Conservation (phyloP, 306 rosid species). For the Vigna reflexopilosa region DNA sequence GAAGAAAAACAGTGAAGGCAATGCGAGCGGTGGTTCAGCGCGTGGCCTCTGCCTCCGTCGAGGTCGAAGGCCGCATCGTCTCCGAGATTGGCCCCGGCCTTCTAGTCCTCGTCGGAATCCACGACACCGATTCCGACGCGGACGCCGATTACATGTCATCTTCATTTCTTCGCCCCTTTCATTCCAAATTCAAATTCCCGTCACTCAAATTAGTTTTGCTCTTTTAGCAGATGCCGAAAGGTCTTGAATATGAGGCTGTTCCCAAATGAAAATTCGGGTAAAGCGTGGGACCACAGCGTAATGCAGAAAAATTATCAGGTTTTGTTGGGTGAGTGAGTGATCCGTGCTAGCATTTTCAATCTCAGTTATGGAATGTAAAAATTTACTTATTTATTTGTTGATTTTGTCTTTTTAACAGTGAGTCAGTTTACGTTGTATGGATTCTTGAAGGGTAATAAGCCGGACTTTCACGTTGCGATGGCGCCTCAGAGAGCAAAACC, state of each 20-base stretch:
- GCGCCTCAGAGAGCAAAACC: slow-evolving; percentile 80
- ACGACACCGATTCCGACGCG: slow-evolving; percentile 75
- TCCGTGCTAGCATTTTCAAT: not conserved
- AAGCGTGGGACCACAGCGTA: slow-evolving; percentile 89
- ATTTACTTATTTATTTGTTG: not conserved
- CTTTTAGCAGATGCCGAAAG: slow-evolving; percentile 73
- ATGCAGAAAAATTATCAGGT: slow-evolving; percentile 83
- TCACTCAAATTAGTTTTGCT: not conserved
- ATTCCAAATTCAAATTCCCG: not conserved
- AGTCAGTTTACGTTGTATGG: slow-evolving; percentile 96
- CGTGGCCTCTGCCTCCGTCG: slow-evolving; percentile 87
- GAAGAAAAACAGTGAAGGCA: slow-evolving; percentile 48
- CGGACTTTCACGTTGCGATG: slow-evolving; percentile 96
- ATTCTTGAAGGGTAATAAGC: slow-evolving; percentile 87
- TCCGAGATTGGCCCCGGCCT: slow-evolving; percentile 95
- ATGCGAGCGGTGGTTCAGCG: slow-evolving; percentile 95
- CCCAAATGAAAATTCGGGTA: slow-evolving; percentile 72
- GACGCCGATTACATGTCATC: slow-evolving; percentile 86
- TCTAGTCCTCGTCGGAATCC: slow-evolving; percentile 86
- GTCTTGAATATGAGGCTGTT: slow-evolving; percentile 92
- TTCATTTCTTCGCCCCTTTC: not conserved
- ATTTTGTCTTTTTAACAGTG: slow-evolving; percentile 57
- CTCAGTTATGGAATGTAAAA: not conserved
- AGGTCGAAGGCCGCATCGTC: slow-evolving; percentile 80
- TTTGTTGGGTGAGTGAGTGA: slow-evolving; percentile 59